Base-by-base conservation (phyloP, 169 alveolate species). In the Plasmodium reichenowi region DNA sequence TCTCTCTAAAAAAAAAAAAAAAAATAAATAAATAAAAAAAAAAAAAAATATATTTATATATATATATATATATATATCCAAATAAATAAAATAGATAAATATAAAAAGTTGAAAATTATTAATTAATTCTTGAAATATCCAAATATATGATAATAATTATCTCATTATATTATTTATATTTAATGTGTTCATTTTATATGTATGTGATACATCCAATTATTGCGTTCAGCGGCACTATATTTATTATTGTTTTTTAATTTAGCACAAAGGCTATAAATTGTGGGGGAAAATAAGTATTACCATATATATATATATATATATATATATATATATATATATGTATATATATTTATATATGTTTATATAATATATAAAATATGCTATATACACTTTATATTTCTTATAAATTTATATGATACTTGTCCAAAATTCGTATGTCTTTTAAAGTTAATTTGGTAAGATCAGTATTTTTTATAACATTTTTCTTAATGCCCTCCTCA, bases 341-440 rank as follows among this genome's bases (percentile, higher is more conserved):
- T 50, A 50, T 58, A 15, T 9, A 50, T 20, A 12, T 9, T 12
- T 26, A 59, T 3, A 20, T 59, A 59, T 59, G 6, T 13, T 5
- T 52, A 52, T 15, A 32, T 32, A 32, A 32, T 32, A 32, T 32
- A 32, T 32, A 32, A 32, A 4, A 4, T 1, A 4, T 1, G 60
- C 0, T 0, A 50, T 13, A 52, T 52, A 52, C 17, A 52, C 0
- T 52, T 52, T 52, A 13, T 52, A 52, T 52, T 13, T 52, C 5
- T 52, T 52, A 52, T 52, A n/a, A 52, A 52, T 13, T 52, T 52
- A 52, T 38, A 54, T 26, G 43, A 1, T 24, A 80, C 90, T 80
- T 80, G 72, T 80, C 83, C 80, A 80, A 38, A 20, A 80, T 80
- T 7, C 80, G 80, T 17, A 62, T 80, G 48, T 80, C 90, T 58